phyloP scores from a whole-genome alignment of 1,284 basidiomycete genomes.

The Pascua guehoae region DNA sequence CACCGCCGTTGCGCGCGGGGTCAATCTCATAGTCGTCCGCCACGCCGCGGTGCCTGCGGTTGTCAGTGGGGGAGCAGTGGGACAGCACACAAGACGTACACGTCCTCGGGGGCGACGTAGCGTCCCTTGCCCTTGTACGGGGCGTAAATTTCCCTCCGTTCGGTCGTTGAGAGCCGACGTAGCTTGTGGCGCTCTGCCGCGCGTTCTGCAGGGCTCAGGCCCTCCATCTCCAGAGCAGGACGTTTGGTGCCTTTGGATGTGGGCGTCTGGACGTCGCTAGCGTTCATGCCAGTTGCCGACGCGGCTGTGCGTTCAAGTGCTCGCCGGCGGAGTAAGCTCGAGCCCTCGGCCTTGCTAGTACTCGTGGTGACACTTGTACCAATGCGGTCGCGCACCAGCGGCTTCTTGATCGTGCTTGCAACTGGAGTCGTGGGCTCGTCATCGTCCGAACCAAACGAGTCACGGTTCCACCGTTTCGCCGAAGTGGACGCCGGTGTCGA shows the following conservation, averaged over 20 bases:
- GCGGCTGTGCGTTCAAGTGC: conserved; percentile 1
- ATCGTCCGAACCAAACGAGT: conserved; percentile 10
- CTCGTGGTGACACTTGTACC: conserved; percentile 6
- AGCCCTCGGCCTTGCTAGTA: too few species aligned
- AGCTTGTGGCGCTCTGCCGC: conserved; percentile 27
- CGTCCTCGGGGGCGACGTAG: conserved; percentile 33
- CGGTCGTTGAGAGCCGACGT: conserved; percentile 23
- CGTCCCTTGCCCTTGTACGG: conserved; percentile 41
- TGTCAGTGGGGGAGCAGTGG: background rate
- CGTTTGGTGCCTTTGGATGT: background rate
- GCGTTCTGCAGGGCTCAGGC: conserved; percentile 30
- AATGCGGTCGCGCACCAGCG: conserved; percentile 30
- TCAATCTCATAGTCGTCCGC: conserved; percentile 67
- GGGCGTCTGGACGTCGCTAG: conserved; percentile 11
- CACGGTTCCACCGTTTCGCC: background rate
- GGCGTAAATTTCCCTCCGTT: conserved; percentile 37
- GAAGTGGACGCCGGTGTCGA: background rate
- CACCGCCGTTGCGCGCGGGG: conserved; percentile 62
- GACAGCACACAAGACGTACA: conserved; percentile 21
- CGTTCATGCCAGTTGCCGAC: background rate
- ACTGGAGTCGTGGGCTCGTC: background rate
- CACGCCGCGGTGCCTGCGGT: conserved; percentile 52
- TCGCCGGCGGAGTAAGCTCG: background rate
- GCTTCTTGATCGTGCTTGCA: conserved; percentile 2
- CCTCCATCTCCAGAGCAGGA: conserved; percentile 21